Evolutionary conservation across 2,329 filamentous ascomycete genomes (phyloP).

Genomic region (Camillea tinctor): DNA sequence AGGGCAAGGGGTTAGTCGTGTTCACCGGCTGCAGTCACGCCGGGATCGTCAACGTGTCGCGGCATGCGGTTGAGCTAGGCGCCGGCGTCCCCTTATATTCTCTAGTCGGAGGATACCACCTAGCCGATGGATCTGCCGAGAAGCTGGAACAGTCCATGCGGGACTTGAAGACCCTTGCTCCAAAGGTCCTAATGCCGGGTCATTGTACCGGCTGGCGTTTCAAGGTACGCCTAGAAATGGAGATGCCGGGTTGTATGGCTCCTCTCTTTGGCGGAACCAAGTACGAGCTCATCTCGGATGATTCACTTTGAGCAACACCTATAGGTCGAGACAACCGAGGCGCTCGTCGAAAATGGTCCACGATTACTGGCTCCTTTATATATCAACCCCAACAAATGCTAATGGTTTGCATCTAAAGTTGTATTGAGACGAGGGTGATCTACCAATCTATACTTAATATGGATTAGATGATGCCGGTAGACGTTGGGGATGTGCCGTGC

Average conservation of each 20-base stretch:
- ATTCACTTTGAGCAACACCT: no score
- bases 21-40: slow-evolving; percentile 58
- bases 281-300: slow-evolving; percentile 21
- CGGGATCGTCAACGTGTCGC: slow-evolving; percentile 51
- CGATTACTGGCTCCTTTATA: no score
- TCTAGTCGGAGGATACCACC: slow-evolving; percentile 53
- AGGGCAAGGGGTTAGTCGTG: slow-evolving; percentile 51
- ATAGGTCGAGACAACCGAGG: no score
- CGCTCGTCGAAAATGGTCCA: no score
- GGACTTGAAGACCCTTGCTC: slow-evolving; percentile 47
- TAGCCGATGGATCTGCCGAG: slow-evolving; percentile 44
- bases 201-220: slow-evolving; percentile 57
- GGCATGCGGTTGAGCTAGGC: slow-evolving; percentile 43
- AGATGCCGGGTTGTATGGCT: slow-evolving; percentile 48
- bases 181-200: slow-evolving; percentile 50
- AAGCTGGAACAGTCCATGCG: slow-evolving; percentile 44
- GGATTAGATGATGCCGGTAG: no score
- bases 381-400: no score
- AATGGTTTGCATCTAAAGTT: no score
- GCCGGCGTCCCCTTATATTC: slow-evolving; percentile 43
- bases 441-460: no score
- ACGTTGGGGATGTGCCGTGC: no score
- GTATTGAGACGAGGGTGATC: no score
- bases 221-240: slow-evolving; percentile 50
- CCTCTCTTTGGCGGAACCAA: slow-evolving; percentile 50